Percentiles rank a stretch among this genome's conserved stretches.
Conservation (phyloP, 2,329 filamentous ascomycete species). For the Chrysoporthe puriensis region DNA sequence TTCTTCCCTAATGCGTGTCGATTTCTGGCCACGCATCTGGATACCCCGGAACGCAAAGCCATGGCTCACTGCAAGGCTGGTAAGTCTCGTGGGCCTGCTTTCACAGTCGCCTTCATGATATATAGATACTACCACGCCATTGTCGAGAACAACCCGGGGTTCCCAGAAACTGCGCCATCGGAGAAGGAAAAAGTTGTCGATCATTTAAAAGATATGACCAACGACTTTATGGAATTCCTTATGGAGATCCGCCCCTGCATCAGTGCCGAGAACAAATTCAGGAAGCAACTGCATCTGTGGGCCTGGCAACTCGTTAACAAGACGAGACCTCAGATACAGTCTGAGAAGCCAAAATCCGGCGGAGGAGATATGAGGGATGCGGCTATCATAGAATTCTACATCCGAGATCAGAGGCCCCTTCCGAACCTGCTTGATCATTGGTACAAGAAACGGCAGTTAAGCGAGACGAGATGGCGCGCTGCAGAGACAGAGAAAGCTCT, state of each 20-base stretch:
- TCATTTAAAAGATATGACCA: not conserved
- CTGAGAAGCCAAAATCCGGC: not conserved
- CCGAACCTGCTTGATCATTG: constrained; percentile 5
- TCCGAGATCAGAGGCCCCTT: constrained; percentile 4
- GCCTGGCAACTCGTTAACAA: constrained; percentile 8
- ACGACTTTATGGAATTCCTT: constrained; percentile 5
- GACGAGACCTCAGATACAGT: not conserved
- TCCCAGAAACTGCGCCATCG: not conserved
- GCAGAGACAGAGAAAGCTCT: constrained; percentile 7
- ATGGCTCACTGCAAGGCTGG: constrained; percentile 14
- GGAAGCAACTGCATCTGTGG: constrained; percentile 2
- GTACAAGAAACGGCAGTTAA: not conserved
- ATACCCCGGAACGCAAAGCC: not conserved
- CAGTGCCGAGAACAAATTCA: constrained; percentile 6
- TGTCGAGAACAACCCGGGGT: not conserved
- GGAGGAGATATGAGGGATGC: constrained; percentile 11
- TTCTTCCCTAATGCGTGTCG: constrained; percentile 11
- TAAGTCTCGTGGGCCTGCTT: constrained; percentile 4
- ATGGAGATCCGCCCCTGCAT: not conserved
- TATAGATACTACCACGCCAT: constrained; percentile 10
- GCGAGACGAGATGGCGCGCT: constrained; percentile 1
- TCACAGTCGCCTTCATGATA: constrained; percentile 7
- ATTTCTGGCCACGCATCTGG: not conserved
- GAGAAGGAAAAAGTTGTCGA: not conserved
- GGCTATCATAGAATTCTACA: constrained; percentile 9